Evolutionary conservation across 495 filamentous ascomycete species (phyloP), one percentile per base, ranked within the genome.

Genomic region (Platismatia glauca): DNA sequence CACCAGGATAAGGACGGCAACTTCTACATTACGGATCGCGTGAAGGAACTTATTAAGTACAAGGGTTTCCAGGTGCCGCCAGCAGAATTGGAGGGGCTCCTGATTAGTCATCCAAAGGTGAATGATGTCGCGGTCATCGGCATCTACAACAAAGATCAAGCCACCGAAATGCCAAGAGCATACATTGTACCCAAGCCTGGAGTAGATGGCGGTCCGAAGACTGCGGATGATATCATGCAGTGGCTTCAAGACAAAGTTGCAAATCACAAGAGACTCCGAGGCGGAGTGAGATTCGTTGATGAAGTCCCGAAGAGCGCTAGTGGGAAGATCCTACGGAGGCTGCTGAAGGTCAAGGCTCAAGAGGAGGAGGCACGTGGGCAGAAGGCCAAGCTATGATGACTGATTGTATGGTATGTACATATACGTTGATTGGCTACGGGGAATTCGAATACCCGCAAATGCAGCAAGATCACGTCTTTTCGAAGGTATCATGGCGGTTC

Each of bases 31-130:
- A 91, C 89, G 1, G 90, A 93, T 67, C 86, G 90, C n/a, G 79
- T 90, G 27, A 95, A 95, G 79, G 90, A 95, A 72, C 75, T 95
- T 52, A 94, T 95, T 75, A 95, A 95, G 75, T 94, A 94, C 72
- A 77, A 65, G 62, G 91, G 90, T 16, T 92, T 93, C 77, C 91
- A 94, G 69, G 90, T 95, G 6, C 81, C 91, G 1, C 91, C 91
- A 2, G 90, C 92, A 5, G 91, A 97, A 71, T 78, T 96, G 7
- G 92, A 96, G 67, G 89, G 86, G n/a, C 66, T 90, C 16, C 76
- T 97, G 16, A 71, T 88, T 1, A 78, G 82, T 20, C 89, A 93
- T 71, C 75, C 79, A 31, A 79, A 85, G n/a, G 78, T 97, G 39
- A 81, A 85, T 24, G 93, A 97, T 70, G 89, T 85, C 1, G 91